phyloP scores from a whole-genome alignment of 2,329 filamentous ascomycete genomes.

The Trichoderma sp. region DNA sequence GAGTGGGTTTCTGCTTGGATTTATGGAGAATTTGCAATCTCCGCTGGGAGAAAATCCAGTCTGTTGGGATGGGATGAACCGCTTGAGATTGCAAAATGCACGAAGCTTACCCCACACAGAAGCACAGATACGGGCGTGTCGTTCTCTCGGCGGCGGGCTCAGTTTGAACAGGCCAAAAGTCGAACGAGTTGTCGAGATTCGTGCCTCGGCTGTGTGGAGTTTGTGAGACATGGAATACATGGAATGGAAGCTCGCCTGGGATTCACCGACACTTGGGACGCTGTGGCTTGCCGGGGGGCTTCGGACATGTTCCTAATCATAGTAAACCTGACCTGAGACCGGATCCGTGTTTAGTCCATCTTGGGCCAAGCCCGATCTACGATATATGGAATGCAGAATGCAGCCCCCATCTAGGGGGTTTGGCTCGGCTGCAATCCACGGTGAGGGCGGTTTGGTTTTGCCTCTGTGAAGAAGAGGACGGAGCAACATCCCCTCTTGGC shows the following conservation, averaged over 20 bases:
- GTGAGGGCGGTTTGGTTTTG: neutral
- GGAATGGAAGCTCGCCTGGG: neutral
- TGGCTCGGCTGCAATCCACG: neutral
- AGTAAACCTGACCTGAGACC: neutral
- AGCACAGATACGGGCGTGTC: neutral
- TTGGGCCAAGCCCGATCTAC: constrained; percentile 6
- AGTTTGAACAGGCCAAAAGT: neutral
- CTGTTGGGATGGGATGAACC: constrained; percentile 9
- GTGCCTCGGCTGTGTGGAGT: neutral
- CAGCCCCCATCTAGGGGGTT: neutral
- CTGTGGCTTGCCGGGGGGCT: neutral
- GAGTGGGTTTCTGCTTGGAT: neutral
- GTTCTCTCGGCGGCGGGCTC: neutral
- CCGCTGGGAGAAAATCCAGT: neutral
- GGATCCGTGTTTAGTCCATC: neutral
- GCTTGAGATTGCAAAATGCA: neutral
- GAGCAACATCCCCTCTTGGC: neutral
- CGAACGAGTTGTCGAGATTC: neutral
- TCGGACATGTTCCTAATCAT: neutral
- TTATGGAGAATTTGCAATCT: constrained; percentile 1
- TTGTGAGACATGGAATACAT: neutral
- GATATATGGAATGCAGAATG: neutral
- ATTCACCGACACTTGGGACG: neutral
- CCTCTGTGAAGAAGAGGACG: neutral
- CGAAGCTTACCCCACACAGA: neutral